Evolutionary conservation across 805 yeast genomes (phyloP).

Genomic region (Metschnikowia cerradonensis): DNA sequence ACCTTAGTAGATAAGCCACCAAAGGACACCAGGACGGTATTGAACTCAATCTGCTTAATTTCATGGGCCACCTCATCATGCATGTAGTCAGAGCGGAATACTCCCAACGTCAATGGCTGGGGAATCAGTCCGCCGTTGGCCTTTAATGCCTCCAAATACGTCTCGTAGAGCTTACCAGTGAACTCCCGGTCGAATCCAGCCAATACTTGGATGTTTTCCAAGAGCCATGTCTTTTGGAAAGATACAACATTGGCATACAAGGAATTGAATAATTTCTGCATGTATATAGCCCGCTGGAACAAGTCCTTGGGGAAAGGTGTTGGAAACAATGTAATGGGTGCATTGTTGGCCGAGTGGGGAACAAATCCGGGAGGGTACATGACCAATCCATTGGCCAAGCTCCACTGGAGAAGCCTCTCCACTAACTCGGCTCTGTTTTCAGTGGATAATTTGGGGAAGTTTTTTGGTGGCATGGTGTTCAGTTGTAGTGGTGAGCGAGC

Average conservation of each 20-base stretch:
- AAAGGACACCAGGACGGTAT: conserved; percentile 92
- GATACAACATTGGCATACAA: conserved; percentile 67
- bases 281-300: conserved; percentile 60
- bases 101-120: conserved; percentile 72
- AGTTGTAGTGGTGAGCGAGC: not conserved
- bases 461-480: conserved; percentile 18
- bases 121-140: conserved; percentile 41
- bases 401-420: conserved; percentile 64
- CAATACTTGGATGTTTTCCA: conserved; percentile 49
- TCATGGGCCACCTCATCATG: conserved; percentile 37
- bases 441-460: conserved; percentile 31
- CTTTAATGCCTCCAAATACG: conserved; percentile 48
- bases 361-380: conserved; percentile 66
- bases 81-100: conserved; percentile 90
- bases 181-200: conserved; percentile 65
- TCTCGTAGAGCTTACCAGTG: conserved; percentile 71
- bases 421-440: conserved; percentile 31
- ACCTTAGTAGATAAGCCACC: conserved; percentile 85
- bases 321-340: conserved; percentile 89
- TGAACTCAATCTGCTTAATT: conserved; percentile 93
- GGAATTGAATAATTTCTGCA: conserved; percentile 67
- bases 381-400: conserved; percentile 73
- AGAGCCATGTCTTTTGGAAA: conserved; percentile 57
- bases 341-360: conserved; percentile 47
- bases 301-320: conserved; percentile 75